These are phyloP conservation scores for Raffaelea ambrosiae DNA, from an alignment of 2,329 filamentous ascomycete genomes.

Conservation along the genomic window DNA sequence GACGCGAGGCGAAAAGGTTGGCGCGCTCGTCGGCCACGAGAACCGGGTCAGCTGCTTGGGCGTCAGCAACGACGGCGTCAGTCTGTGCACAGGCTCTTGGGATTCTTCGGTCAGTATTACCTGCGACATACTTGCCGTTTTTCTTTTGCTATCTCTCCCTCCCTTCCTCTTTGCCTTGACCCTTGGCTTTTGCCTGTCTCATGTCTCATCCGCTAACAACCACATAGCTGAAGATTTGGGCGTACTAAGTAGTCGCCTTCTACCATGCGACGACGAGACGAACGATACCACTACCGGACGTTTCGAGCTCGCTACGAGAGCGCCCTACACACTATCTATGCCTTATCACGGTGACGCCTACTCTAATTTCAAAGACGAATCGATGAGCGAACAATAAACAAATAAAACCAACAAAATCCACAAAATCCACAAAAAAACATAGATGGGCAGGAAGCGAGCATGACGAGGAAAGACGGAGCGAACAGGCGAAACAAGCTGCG, in stretches of 20 bases:
- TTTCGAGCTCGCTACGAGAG: background rate
- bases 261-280: slow-evolving; percentile 7
- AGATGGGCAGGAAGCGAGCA: background rate
- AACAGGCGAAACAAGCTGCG: too few species aligned
- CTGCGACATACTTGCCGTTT: background rate
- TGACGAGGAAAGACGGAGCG: background rate
- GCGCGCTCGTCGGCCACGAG: slow-evolving; percentile 92
- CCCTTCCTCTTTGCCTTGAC: background rate
- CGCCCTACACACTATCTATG: too few species aligned
- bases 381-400: background rate
- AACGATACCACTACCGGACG: slow-evolving; percentile 5
- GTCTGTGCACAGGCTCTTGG: slow-evolving; percentile 98
- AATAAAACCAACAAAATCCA: background rate
- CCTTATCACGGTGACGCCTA: background rate
- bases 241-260: slow-evolving; percentile 55
- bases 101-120: slow-evolving; percentile 81
- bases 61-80: slow-evolving; percentile 98
- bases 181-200: too few species aligned
- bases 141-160: background rate
- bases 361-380: background rate
- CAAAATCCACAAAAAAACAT: background rate
- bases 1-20: slow-evolving; percentile 91
- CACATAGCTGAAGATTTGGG: slow-evolving; percentile 75
- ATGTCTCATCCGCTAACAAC: slow-evolving; percentile 18
- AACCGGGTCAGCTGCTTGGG: slow-evolving; percentile 98